These are phyloP conservation scores for Kwoniella shandongensis DNA, from an alignment of 768 basidiomycete species.

Conservation along the genomic window DNA sequence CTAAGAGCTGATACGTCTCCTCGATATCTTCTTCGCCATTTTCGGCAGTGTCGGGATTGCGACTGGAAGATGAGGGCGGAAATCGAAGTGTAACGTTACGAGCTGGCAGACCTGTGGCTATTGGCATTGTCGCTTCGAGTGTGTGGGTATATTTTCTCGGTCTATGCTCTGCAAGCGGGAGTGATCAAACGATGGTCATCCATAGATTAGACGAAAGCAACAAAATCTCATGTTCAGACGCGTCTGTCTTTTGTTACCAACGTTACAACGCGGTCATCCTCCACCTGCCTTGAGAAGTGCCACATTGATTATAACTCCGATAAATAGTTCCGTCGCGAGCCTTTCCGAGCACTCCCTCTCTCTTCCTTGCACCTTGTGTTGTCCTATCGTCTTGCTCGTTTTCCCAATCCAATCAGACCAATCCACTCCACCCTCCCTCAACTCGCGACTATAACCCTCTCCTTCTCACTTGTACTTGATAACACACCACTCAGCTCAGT, in stretches of 20 bases:
- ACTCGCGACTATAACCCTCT: too few species aligned
- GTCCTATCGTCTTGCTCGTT: constrained; percentile 3
- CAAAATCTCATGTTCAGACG: too few species aligned
- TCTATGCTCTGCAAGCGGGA: background rate
- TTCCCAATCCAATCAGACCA: background rate
- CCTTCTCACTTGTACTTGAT: too few species aligned
- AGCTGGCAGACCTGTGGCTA: constrained; percentile 19
- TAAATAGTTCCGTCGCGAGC: background rate
- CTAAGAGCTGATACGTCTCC: constrained; percentile 51
- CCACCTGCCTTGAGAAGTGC: too few species aligned
- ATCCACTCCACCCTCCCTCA: background rate
- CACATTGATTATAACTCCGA: constrained; percentile 10
- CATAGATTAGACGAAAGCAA: background rate
- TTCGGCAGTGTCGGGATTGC: background rate
- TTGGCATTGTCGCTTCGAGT: constrained; percentile 19
- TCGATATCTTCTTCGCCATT: constrained; percentile 14
- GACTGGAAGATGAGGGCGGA: constrained; percentile 10
- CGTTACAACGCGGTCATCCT: too few species aligned
- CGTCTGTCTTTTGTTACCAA: too few species aligned
- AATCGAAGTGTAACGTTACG: constrained; percentile 30
- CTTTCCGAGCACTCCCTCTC: too few species aligned
- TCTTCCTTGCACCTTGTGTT: too few species aligned
- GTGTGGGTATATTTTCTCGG: background rate
- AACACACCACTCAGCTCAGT: constrained; percentile 2
- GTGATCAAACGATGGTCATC: background rate